Conservation (phyloP, 1,284 basidiomycete species). For the Leccinum discolor region DNA sequence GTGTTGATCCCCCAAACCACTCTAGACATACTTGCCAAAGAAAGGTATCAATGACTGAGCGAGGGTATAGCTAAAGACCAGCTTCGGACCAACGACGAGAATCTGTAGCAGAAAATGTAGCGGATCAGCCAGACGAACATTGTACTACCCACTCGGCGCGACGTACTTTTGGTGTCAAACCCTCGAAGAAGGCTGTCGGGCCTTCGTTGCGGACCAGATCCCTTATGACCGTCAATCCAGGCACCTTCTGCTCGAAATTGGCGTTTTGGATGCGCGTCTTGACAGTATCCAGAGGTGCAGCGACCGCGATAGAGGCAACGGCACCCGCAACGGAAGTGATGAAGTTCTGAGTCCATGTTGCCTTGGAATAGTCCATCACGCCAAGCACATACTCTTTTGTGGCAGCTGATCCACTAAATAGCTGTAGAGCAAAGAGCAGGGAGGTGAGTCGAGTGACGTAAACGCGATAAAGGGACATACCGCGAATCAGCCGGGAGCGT, state of each 20-base stretch:
- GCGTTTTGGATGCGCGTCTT: conserved; percentile 99
- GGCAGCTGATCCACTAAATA: conserved; percentile 94
- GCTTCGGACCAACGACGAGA: conserved; percentile 95
- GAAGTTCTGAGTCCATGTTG: conserved; percentile 96
- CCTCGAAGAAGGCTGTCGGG: conserved; percentile 91
- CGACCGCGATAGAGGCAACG: conserved; percentile 93
- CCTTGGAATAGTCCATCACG: conserved; percentile 86
- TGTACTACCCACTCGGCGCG: not conserved
- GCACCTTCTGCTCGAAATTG: conserved; percentile 93
- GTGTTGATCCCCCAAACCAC: not conserved
- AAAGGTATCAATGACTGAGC: conserved; percentile 95
- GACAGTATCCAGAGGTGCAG: conserved; percentile 94
- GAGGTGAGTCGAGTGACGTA: not conserved
- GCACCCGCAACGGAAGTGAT: conserved; percentile 93
- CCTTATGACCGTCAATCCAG: conserved; percentile 84
- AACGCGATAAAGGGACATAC: conserved; percentile 46
- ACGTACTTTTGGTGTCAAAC: conserved; percentile 89
- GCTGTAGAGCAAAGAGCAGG: conserved; percentile 43
- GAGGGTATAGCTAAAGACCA: conserved; percentile 97
- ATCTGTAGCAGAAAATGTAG: conserved; percentile 50
- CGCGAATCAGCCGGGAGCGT: conserved; percentile 95
- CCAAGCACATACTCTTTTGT: conserved; percentile 95
- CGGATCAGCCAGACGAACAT: conserved; percentile 1
- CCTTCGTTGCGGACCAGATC: conserved; percentile 93
- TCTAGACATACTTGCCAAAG: conserved; percentile 85